Conservation (phyloP, 805 yeast species). For the Ogataea wickerhamii region DNA sequence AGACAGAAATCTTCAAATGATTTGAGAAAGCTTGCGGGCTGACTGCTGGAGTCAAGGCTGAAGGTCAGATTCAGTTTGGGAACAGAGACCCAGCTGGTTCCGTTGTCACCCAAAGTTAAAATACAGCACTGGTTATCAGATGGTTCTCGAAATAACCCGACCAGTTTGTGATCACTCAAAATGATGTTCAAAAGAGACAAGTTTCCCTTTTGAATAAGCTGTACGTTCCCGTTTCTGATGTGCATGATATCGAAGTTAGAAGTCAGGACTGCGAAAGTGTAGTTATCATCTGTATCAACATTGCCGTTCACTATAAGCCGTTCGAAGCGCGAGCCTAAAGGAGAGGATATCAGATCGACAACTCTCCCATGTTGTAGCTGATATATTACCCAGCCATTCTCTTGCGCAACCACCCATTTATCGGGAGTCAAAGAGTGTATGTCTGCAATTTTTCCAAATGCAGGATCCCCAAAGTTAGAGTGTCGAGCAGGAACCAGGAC, state of each 20-base stretch:
- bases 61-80: not conserved
- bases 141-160: slow-evolving; percentile 8
- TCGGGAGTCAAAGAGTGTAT: slow-evolving; percentile 9
- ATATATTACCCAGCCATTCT: slow-evolving; percentile 30
- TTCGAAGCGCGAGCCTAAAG: slow-evolving; percentile 20
- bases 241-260: slow-evolving; percentile 19
- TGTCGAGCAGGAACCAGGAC: slow-evolving; percentile 6
- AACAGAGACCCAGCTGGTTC: not conserved
- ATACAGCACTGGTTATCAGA: not conserved
- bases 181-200: slow-evolving; percentile 3
- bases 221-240: slow-evolving; percentile 13
- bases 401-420: slow-evolving; percentile 26
- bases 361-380: slow-evolving; percentile 11
- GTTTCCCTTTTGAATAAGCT: slow-evolving; percentile 3
- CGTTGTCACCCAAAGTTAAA: not conserved
- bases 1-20: slow-evolving; percentile 10
- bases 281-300: slow-evolving; percentile 1
- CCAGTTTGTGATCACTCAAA: not conserved
- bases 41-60: not conserved
- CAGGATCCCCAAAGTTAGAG: slow-evolving; percentile 15
- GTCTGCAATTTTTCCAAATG: slow-evolving; percentile 21
- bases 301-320: slow-evolving; percentile 4
- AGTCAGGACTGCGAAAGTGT: slow-evolving; percentile 20
- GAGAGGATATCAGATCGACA: slow-evolving; percentile 23
- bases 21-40: slow-evolving; percentile 2